These are phyloP conservation scores for Aspergillus glaucus DNA, from an alignment of 2,329 filamentous ascomycete genomes.

Conservation along the genomic window DNA sequence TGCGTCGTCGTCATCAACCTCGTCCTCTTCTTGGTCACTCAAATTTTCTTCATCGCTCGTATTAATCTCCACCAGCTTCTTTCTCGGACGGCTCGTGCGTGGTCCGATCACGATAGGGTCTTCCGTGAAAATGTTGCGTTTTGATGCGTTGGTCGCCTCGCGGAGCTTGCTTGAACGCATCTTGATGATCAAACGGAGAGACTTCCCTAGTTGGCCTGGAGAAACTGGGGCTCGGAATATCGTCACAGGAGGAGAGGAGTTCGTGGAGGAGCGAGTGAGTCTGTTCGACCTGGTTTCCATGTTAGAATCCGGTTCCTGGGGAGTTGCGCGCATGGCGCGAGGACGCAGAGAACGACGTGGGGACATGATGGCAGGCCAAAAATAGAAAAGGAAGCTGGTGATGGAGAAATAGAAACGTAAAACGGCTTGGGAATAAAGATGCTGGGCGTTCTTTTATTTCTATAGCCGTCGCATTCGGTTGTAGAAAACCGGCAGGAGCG, in stretches of 20 bases:
- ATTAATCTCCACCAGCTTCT: constrained; percentile 39
- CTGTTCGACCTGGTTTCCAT: constrained; percentile 32
- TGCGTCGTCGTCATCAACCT: constrained; percentile 33
- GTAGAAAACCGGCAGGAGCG: background rate
- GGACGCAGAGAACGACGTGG: constrained; percentile 35
- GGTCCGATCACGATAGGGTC: constrained; percentile 42
- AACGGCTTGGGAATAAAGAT: background rate
- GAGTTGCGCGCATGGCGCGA: constrained; percentile 22
- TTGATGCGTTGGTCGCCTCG: constrained; percentile 36
- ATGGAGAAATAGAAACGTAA: constrained; percentile 3
- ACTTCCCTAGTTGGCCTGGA: constrained; percentile 32
- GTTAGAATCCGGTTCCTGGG: constrained; percentile 28
- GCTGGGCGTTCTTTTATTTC: background rate
- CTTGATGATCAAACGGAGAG: constrained; percentile 44
- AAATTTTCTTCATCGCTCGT: constrained; percentile 46
- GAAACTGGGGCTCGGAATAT: constrained; percentile 30
- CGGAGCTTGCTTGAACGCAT: constrained; percentile 46
- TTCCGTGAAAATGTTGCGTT: constrained; percentile 41
- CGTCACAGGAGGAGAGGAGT: constrained; percentile 27
- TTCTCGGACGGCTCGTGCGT: constrained; percentile 40
- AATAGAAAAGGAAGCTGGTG: constrained; percentile 1
- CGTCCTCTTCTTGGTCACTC: constrained; percentile 39
- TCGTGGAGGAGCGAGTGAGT: constrained; percentile 23
- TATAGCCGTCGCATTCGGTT: background rate
- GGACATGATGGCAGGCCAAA: constrained; percentile 20